Conservation (phyloP, 163 green algal species). For the Chloromonas sp. region DNA sequence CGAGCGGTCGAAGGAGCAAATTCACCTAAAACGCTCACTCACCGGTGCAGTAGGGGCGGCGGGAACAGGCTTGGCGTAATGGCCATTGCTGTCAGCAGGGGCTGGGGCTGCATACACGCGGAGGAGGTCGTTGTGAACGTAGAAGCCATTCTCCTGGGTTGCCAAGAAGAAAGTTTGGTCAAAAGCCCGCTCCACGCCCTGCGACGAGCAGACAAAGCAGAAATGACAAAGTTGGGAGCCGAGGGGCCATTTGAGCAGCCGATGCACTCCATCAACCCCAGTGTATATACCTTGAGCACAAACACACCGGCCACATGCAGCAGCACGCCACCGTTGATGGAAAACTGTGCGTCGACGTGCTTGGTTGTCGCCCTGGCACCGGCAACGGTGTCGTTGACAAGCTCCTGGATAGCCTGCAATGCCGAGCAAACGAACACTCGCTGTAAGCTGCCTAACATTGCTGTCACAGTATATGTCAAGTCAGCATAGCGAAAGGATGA, state of each 20-base stretch:
- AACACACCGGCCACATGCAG: conserved; percentile 32
- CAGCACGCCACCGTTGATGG: conserved; percentile 29
- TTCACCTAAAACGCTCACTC: too few relatives aligned
- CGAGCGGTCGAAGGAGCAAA: too few relatives aligned
- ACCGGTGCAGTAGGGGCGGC: too few relatives aligned
- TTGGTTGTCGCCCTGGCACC: conserved; percentile 20
- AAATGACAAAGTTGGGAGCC: neutral
- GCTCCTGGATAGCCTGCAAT: conserved; percentile 36
- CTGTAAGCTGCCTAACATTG: conserved; percentile 1
- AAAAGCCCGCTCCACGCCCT: conserved; percentile 36
- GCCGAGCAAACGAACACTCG: neutral
- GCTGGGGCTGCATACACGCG: conserved; percentile 21
- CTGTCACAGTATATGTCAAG: neutral
- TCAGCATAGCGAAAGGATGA: too few relatives aligned
- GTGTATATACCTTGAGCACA: conserved; percentile 12
- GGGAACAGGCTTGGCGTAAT: neutral
- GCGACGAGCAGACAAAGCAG: neutral
- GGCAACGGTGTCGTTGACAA: conserved; percentile 28
- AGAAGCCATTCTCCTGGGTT: conserved; percentile 47
- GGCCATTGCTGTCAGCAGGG: neutral
- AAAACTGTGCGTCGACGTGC: conserved; percentile 37
- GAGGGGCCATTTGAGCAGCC: neutral
- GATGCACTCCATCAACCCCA: too few relatives aligned
- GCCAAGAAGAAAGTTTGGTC: conserved; percentile 51
- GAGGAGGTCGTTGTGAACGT: conserved; percentile 50